Base-by-base conservation (phyloP, 2,329 filamentous ascomycete genomes). In the Trichoderma cornu-damae region DNA sequence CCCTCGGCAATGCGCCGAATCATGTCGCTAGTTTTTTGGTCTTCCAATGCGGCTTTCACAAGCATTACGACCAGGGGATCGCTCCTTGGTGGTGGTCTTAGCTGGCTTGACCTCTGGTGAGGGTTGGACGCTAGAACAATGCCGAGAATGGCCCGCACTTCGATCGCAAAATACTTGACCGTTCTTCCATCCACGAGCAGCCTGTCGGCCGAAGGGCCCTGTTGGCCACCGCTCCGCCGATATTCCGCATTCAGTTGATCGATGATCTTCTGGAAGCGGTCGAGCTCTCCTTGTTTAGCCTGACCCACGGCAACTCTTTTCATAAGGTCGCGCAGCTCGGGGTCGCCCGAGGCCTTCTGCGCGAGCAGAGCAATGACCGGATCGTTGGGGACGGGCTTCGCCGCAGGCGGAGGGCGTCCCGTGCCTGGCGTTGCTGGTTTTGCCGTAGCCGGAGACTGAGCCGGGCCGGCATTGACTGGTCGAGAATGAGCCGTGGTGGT, bases 361-460 rank as follows among this genome's bases (percentile, higher is more conserved):
- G 89, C 89, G 24, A 94, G 75, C 61, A 88, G 84, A 50, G 90
- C 86, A 57, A 94, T 93, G 42, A 94, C 90, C 0, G 89, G 89
- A 66, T 93, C 89, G 22, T 76, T 73, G n/a, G 72, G 60, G 7
- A 66, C 64, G 3, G 69, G 64, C 54, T 68, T 69, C 1, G 61
- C 57, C 9, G 63, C 54, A 4, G 61, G 30, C 3, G 61, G 42
- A 18, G 56, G 55, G n/a, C 38, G 48, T 9, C 53, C 51, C 14
- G 58, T 7, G 11, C 50, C 49, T 24, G 59, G 32, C 22, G 48
- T 58, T 6, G 65, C 63, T 28, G 66, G 61, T 32, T 67, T 70
- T 11, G 60, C 57, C n/a, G 59, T 52, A 22, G 64, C 56, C n/a
- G 49, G 35, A 28, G 59, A 54, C 9, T 60, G 61, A 26, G 47